Evolutionary conservation across 2,329 filamentous ascomycete genomes (phyloP).

Genomic region (Colletotrichum phormii): DNA sequence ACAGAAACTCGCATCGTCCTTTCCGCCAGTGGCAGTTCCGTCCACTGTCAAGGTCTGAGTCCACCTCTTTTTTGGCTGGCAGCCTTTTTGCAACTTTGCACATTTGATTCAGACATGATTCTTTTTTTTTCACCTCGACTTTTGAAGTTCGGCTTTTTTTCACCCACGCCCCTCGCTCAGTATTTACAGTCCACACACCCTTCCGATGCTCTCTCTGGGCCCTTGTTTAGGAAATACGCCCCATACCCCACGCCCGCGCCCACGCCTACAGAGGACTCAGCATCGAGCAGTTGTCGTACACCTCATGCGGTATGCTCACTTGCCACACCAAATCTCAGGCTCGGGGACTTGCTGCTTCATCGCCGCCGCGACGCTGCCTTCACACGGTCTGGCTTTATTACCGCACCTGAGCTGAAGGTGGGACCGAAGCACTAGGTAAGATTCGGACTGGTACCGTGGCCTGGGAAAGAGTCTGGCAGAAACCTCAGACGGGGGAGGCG

Average conservation of each 20-base stretch:
- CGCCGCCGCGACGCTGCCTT: no score
- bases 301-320: neutral
- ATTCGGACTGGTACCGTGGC: neutral
- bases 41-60: neutral
- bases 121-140: neutral
- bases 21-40: constrained; percentile 2
- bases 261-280: neutral
- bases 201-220: no score
- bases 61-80: neutral
- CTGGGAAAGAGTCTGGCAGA: neutral
- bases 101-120: neutral
- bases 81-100: neutral
- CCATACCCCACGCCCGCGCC: neutral
- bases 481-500: neutral
- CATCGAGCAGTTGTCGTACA: neutral
- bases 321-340: neutral
- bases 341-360: neutral
- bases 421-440: neutral
- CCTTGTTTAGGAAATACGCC: neutral
- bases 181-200: neutral
- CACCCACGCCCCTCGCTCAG: neutral
- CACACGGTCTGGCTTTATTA: neutral
- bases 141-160: neutral
- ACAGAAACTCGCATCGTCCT: constrained; percentile 23
- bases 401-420: neutral